Conservation (phyloP, 345 rosid species). For the Microcos paniculata region DNA sequence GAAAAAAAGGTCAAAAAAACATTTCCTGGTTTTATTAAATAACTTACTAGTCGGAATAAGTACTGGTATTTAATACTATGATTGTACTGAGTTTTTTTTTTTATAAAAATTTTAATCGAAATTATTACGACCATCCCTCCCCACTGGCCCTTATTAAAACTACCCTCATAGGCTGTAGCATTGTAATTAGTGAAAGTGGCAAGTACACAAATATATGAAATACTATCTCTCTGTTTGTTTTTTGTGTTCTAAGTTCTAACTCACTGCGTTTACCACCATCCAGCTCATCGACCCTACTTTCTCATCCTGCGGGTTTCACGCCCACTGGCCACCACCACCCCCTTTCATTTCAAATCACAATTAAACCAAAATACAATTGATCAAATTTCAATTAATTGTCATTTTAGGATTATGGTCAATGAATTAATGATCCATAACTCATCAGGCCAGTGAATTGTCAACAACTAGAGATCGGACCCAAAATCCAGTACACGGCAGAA, state of each 20-base stretch:
- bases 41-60: neutral
- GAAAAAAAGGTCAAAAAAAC: neutral
- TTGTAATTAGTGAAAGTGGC: constrained; percentile 59
- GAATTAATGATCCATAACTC: neutral
- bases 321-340: neutral
- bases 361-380: neutral
- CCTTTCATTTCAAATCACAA: neutral
- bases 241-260: constrained; percentile 7
- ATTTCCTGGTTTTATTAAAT: neutral
- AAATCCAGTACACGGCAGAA: neutral
- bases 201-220: constrained; percentile 33
- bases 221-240: constrained; percentile 42
- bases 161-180: constrained; percentile 41
- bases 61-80: neutral
- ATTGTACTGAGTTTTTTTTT: neutral
- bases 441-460: neutral
- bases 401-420: neutral
- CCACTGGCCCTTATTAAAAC: neutral
- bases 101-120: too few relatives aligned
- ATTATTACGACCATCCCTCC: too few relatives aligned
- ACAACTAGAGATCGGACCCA: neutral
- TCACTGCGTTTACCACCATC: constrained; percentile 9
- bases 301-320: neutral
- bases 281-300: constrained; percentile 20
- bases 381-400: neutral